Base-by-base conservation (phyloP, 2,329 filamentous ascomycete genomes). In the Exophiala bonariae region DNA sequence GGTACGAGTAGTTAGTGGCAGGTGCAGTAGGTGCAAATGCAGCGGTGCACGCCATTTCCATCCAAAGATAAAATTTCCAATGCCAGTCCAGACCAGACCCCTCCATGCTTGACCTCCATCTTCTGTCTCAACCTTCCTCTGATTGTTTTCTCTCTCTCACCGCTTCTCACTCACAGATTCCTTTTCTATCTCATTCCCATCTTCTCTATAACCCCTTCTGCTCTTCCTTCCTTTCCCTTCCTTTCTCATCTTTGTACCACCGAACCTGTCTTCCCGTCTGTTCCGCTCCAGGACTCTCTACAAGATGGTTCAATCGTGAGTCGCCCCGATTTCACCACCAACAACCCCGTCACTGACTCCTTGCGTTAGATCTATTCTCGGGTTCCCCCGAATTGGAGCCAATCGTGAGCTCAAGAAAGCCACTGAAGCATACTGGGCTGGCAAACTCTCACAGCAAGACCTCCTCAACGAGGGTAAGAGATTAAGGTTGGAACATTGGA, bases 351-450 rank as follows among this genome's bases (percentile, higher is more conserved):
- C 10, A 11, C 13, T 41, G 26, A 31, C 20, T 33, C 34, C 13
- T 6, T 36, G n/a, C 17, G 10, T 18, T 51, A 77, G 74, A 61
- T 81, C 93, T 62, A 81, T 99, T 73, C 86, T 99, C 73, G 93
- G 93, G 78, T 99, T 99, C 83, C 93, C 93, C 73, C 92, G 93
- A 70, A 96, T 97, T 89, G 93, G 93, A 77, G 87, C 82, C 66
- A 88, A 95, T 77, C 90, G 93, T 85, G 93, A 99, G 82, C 85
- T 99, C 72, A 99, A 99, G 87, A 99, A 99, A 85, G 93, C 93
- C 69, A 99, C 91, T 61, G 93, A 99, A 77, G 89, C 92, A 72
- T 99, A 86, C 77, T 99, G 93, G 93, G 86, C 78, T 66, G 92
- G 87, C 73, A 99, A 97, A 81, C 80, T 96, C 72, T 91, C 89